Conservation (phyloP, 805 yeast genomes). For the Candida arabinofermentans region DNA sequence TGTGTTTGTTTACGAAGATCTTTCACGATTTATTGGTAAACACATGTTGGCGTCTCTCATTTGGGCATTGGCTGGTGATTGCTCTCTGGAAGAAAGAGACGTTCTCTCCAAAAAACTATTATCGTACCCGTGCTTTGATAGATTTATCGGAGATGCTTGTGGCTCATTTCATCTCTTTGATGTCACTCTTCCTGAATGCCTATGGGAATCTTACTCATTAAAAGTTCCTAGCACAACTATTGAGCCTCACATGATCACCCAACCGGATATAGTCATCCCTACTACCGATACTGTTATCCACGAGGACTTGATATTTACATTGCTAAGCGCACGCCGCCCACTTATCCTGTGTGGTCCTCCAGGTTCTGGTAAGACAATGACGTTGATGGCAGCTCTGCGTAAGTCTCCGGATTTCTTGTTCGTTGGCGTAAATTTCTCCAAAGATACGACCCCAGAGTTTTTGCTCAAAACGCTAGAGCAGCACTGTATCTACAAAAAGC, state of each 20-base stretch:
- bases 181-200: conserved; percentile 40
- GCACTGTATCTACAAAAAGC: conserved; percentile 56
- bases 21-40: conserved; percentile 30
- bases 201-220: conserved; percentile 41
- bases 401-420: conserved; percentile 54
- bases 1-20: conserved; percentile 25
- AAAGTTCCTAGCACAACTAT: conserved; percentile 41
- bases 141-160: conserved; percentile 1
- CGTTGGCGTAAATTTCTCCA: conserved; percentile 75
- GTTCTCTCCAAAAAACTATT: conserved; percentile 32
- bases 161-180: conserved; percentile 38
- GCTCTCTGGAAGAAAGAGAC: conserved; percentile 35
- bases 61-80: conserved; percentile 70
- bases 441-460: conserved; percentile 63
- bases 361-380: conserved; percentile 96
- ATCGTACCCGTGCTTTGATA: conserved; percentile 16
- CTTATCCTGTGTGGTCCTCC: conserved; percentile 91
- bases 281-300: conserved; percentile 75
- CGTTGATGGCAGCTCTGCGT: conserved; percentile 64
- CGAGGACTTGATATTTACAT: conserved; percentile 53
- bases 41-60: conserved; percentile 37
- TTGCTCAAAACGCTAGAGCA: conserved; percentile 67
- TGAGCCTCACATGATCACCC: conserved; percentile 54
- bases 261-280: conserved; percentile 66
- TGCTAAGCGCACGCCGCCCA: conserved; percentile 54